These are phyloP conservation scores for Scheffersomyces quercinus DNA, from an alignment of 1,139 yeast genomes.

Conservation along the genomic window DNA sequence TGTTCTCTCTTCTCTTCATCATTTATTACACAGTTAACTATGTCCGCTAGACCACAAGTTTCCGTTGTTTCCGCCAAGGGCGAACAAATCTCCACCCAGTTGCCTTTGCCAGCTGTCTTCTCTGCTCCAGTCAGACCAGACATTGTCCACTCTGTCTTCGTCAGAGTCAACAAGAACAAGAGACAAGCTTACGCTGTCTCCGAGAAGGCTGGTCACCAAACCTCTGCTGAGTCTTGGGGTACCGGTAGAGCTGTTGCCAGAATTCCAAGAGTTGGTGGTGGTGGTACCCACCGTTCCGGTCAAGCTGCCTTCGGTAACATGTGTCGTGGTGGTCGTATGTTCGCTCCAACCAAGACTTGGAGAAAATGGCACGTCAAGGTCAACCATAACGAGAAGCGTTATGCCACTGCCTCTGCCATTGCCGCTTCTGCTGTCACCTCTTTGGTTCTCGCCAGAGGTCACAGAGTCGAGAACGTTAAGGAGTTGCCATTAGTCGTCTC, in stretches of 20 bases:
- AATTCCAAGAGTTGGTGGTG: slow-evolving; percentile 99
- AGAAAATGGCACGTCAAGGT: slow-evolving; percentile 99
- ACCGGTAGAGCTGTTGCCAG: slow-evolving; percentile 99
- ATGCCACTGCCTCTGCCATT: slow-evolving; percentile 99
- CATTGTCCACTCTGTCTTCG: slow-evolving; percentile 97
- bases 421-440: slow-evolving; percentile 99
- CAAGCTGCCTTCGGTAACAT: slow-evolving; percentile 99
- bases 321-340: slow-evolving; percentile 99
- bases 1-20: slow-evolving; percentile 22
- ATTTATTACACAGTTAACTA: slow-evolving; percentile 30
- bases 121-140: slow-evolving; percentile 99
- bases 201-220: slow-evolving; percentile 99
- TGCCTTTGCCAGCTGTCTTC: slow-evolving; percentile 98
- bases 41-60: slow-evolving; percentile 95
- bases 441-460: slow-evolving; percentile 99
- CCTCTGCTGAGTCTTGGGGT: slow-evolving; percentile 99
- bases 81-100: slow-evolving; percentile 78
- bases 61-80: slow-evolving; percentile 90
- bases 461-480: slow-evolving; percentile 97
- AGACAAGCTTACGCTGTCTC: slow-evolving; percentile 99
- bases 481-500: slow-evolving; percentile 99
- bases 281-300: slow-evolving; percentile 99
- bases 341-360: slow-evolving; percentile 99
- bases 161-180: slow-evolving; percentile 99
- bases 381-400: slow-evolving; percentile 99